Evolutionary conservation across 768 basidiomycete species (phyloP), one percentile per base, ranked within the genome.

Genomic region (Astraeus odoratus): DNA sequence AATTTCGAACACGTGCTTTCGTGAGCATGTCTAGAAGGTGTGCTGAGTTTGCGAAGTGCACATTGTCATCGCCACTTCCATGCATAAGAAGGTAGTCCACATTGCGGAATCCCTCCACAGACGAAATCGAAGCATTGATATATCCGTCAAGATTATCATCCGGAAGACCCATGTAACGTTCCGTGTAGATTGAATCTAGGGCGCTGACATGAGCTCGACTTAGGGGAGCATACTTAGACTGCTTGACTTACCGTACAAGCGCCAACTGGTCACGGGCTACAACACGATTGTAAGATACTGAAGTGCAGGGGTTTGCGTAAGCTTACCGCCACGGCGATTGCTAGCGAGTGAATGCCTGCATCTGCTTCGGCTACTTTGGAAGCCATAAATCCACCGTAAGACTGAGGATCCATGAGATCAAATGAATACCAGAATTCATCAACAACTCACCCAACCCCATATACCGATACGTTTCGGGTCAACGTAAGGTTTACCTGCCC

Each of bases 311-410:
- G 1, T 20, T 27, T 31, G 4, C 9, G 42, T 26, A 42, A 20
- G 42, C 31, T 59, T 54, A 91, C 89, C 45, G 92, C 92, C 26
- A 96, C 81, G 3, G 91, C 77, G 77, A 95, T 96, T 5, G 88
- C 90, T 37, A 98, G 70, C 3, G 85, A 83, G 66, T 98, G 92
- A 12, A 97, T 78, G 5, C 86, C 85, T 13, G 88, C 92, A 59
- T 89, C 75, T 4, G 89, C 85, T 67, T 99, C 96, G 10, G 88
- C 78, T 4, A 95, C 81, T 60, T 98, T 98, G 47, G 85, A 79
- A 44, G 86, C 86, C 86, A 98, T 89, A 66, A 91, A 99, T 0
- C 96, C 95, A 8, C 95, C 95, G 56, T 93, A 97, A 8, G 88
- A 92, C 94, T 94, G 54, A 12, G 20, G 12, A 36, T 6, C 16